Evolutionary conservation across 257 asterid genomes (phyloP), one percentile per base, ranked within the genome.

Genomic region (Ilex asprella): DNA sequence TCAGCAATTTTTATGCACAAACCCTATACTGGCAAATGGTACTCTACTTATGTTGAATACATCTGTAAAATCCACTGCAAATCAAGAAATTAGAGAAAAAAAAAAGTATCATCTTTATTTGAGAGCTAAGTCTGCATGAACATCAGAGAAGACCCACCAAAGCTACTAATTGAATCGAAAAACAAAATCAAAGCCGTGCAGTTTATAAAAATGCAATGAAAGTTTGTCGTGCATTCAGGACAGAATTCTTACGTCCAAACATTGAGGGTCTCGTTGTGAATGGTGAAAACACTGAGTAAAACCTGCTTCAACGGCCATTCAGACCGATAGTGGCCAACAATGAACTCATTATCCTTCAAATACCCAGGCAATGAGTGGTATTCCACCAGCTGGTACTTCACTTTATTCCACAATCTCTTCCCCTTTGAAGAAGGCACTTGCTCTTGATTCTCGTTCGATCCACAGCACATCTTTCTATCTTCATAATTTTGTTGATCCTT

Each of bases 231-330:
- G 27, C 27, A 21, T 21, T 21, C 27, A 21, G 27, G 27, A 31
- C 49, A 30, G 46, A 70, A 64, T 16, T 16, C 97, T 80, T 85
- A 89, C 97, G 99, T 89, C 99, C 97, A 93, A 65, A 93, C 86
- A 57, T 93, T 93, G 67, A 93, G 90, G 68, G 99, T 89, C 84
- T 93, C 99, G 56, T 93, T 93, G 74, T 89, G 97, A 79, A 93
- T 87, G 63, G 87, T 67, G 61, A 93, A 93, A 16, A 85, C 71
- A 78, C 99, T 93, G 59, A 93, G 90, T 64, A 93, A 64, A 41
- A 60, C 77, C 58, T 89, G 94, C 77, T 78, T 87, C 74, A 93
- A 74, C 57, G 99, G 97, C 97, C 99, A 93, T 67, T 89, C 97
- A 16, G 87, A 52, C 50, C 99, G 76, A 70, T 89, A 93, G 84